Percentiles rank a stretch among this genome's conserved stretches.
These are phyloP conservation scores for Schwanniomyces pseudopolymorphus DNA, from an alignment of 805 yeast genomes.

Conservation along the genomic window DNA sequence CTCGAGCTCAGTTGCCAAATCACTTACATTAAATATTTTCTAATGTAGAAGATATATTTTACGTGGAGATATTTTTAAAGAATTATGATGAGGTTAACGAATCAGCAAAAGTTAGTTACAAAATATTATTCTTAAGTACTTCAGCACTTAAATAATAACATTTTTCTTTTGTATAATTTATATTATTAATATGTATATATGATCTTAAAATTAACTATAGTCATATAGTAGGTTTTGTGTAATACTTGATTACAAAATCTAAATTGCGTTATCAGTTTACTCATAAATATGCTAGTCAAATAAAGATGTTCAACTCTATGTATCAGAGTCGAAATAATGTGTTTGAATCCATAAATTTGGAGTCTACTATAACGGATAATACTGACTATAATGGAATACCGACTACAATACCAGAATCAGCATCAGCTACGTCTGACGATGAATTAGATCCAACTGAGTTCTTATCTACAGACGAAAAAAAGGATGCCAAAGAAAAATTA, in stretches of 20 bases:
- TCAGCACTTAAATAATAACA: too few relatives aligned
- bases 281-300: neutral
- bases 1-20: constrained; percentile 56
- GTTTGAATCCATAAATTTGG: constrained; percentile 10
- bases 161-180: neutral
- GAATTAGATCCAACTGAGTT: constrained; percentile 27
- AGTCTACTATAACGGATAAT: neutral
- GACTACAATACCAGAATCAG: constrained; percentile 3
- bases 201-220: neutral
- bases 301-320: neutral
- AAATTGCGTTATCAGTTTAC: neutral
- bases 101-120: too few relatives aligned
- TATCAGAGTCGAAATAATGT: constrained; percentile 1
- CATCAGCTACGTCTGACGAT: constrained; percentile 9
- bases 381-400: neutral
- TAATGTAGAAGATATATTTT: constrained; percentile 11
- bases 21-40: constrained; percentile 54
- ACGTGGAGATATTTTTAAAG: neutral
- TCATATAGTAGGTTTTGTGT: neutral
- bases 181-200: neutral
- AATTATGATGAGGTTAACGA: too few relatives aligned
- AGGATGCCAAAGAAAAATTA: neutral
- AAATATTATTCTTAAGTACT: too few relatives aligned
- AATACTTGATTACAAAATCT: neutral
- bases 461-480: constrained; percentile 10